A percentile compares a stretch with the other conserved stretches of the same genome.
phyloP scores from a whole-genome alignment of 345 rosid species.

The Lenwebbia sp. region DNA sequence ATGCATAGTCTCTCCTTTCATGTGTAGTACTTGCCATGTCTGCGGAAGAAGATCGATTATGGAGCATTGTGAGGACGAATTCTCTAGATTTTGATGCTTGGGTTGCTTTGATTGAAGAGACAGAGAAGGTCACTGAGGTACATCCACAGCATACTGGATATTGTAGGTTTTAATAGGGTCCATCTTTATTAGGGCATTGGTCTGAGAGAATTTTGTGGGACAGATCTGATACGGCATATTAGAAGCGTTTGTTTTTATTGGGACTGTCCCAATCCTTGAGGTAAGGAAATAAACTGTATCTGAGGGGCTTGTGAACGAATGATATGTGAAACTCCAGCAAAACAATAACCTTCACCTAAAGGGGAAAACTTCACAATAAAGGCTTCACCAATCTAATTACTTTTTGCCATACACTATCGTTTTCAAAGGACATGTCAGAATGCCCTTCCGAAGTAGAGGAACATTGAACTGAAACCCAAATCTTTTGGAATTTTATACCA shows the following conservation, averaged over 20 bases:
- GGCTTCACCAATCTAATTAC: not conserved
- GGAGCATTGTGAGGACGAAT: conserved; percentile 76
- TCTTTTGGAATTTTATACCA: not conserved
- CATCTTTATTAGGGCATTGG: not conserved
- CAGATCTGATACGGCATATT: not conserved
- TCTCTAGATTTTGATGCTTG: conserved; percentile 82
- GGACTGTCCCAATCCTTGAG: not conserved
- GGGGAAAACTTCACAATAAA: not conserved
- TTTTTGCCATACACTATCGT: not conserved
- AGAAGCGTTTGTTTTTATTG: not conserved
- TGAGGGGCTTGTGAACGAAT: not conserved
- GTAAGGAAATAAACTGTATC: not conserved
- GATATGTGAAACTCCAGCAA: not conserved
- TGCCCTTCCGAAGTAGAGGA: not conserved
- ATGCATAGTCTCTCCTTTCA: not conserved
- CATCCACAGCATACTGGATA: not conserved
- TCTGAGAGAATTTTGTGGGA: not conserved
- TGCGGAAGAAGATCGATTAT: conserved; percentile 80
- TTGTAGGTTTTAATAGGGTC: not conserved
- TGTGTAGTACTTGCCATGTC: conserved; percentile 39
- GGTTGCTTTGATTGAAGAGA: conserved; percentile 83
- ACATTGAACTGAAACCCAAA: not conserved
- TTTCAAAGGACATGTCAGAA: not conserved
- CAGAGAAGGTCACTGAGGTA: conserved; percentile 88
- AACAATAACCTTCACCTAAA: not conserved